A percentile compares a stretch with the other conserved stretches of the same genome.
Evolutionary conservation across 139 green algal species (phyloP).

Genomic region (Marvania coccoides): DNA sequence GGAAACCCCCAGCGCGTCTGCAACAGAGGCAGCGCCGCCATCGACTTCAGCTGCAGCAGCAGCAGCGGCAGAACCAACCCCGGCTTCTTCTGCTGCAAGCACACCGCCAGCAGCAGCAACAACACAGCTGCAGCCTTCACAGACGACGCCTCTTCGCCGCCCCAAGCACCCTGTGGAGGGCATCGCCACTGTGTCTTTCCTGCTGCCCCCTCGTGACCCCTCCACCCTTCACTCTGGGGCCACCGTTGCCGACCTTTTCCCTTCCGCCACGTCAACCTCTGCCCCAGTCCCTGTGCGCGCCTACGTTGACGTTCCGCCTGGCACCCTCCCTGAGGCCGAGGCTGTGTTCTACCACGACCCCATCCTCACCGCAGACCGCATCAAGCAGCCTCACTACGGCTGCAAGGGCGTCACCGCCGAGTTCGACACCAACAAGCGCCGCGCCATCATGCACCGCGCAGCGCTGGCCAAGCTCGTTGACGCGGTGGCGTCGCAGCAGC

Average conservation of each 20-base stretch:
- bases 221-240: not conserved
- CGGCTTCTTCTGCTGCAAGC: not conserved
- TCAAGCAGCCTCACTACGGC: slow-evolving; percentile 25
- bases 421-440: not conserved
- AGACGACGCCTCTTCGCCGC: not conserved
- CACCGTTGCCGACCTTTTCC: not conserved
- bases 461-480: not conserved
- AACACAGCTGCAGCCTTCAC: not conserved
- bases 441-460: slow-evolving; percentile 2
- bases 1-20: not conserved
- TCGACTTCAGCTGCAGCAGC: not conserved
- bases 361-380: slow-evolving; percentile 5
- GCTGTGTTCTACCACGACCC: slow-evolving; percentile 19
- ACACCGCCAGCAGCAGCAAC: not conserved
- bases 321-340: slow-evolving; percentile 6
- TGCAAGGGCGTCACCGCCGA: slow-evolving; percentile 21
- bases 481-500: not conserved
- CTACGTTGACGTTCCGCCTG: slow-evolving; percentile 19
- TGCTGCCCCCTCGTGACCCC: not conserved
- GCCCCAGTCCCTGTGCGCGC: not conserved
- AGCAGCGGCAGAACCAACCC: not conserved
- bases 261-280: not conserved
- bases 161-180: too few species aligned
- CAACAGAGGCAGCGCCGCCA: not conserved
- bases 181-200: not conserved